These are phyloP conservation scores for Zygnema cylindricum DNA, from an alignment of 139 green algal species.

Conservation along the genomic window DNA sequence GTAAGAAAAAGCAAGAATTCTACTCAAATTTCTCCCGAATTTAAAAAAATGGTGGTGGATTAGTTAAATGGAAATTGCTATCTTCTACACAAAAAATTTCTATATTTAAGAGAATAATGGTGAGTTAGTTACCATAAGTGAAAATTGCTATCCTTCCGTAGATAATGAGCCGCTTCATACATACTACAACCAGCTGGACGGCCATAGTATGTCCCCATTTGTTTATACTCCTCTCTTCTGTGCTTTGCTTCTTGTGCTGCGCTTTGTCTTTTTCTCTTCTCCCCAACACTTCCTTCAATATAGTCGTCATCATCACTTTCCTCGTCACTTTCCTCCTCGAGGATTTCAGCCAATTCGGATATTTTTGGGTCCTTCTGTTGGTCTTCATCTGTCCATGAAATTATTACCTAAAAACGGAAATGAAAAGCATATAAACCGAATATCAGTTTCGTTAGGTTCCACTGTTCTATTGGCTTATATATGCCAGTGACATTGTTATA, in stretches of 20 bases:
- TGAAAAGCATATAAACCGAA: too few species aligned
- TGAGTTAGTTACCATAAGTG: constrained; percentile 69
- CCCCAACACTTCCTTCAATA: background rate
- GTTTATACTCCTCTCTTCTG: constrained; percentile 8
- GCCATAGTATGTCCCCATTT: constrained; percentile 69
- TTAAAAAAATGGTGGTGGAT: too few species aligned
- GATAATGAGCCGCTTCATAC: constrained; percentile 70
- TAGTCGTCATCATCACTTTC: constrained; percentile 49
- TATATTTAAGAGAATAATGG: too few species aligned
- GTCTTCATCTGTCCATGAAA: background rate
- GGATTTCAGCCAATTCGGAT: background rate
- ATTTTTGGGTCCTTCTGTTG: background rate
- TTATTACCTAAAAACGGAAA: background rate
- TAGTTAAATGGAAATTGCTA: too few species aligned
- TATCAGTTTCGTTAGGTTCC: too few species aligned
- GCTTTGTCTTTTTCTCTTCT: constrained; percentile 7
- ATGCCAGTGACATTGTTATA: too few species aligned
- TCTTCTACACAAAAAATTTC: too few species aligned
- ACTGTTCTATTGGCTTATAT: too few species aligned
- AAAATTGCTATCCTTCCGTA: constrained; percentile 72
- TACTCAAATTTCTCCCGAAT: too few species aligned
- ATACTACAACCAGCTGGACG: constrained; percentile 77
- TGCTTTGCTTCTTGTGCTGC: background rate
- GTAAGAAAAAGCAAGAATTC: too few species aligned
- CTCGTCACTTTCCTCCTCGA: constrained; percentile 7